Evolutionary conservation across 2,329 filamentous ascomycete species (phyloP), one percentile per base, ranked within the genome.

Genomic region (Emergomyces pasteurianus): DNA sequence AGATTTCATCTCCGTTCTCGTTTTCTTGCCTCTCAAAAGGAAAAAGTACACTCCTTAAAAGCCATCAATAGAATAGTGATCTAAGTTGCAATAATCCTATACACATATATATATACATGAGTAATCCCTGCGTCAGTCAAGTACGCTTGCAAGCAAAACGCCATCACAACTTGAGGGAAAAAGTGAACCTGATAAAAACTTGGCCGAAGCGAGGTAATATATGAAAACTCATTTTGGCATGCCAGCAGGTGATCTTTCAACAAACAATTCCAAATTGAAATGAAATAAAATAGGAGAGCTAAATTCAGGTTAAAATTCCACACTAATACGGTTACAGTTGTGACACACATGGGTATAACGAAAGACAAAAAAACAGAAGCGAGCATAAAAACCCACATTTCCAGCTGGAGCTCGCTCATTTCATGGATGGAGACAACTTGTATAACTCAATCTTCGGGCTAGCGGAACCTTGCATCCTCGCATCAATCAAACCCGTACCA

Each of bases 401-500:
- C 16, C n/a, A 12, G 6, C 31, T 21, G 8, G 38, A 31, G 31
- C 16, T 4, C 2, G 10, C 26, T 57, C 23, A 57, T 34, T n/a
- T 36, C 23, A 34, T 16, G 12, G 57, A 40, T 18, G 49, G 58
- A 26, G 34, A 43, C 10, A 21, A 14, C 21, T 14, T 54, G 12
- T 36, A 9, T 10, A 36, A 47, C 26, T 59, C 49, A 26, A 23
- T 10, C 12, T 54, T 53, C n/a, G 54, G 31, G n/a, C 31, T 58
- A 14, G 16, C 28, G 23, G 49, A 46, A 16, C 14, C 34, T 2
- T 58, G 60, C 52, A 63, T 54, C 46, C 60, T 61, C 9, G 52
- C 47, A 59, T 65, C 63, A 58, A 65, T 64, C 0, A 63, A 65
- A 40, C 58, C 56, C 16, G 58, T 54, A 43, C 21, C 52, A 21